Evolutionary conservation across 2,329 filamentous ascomycete species (phyloP).

Genomic region (Aspergillus eucalypticola): DNA sequence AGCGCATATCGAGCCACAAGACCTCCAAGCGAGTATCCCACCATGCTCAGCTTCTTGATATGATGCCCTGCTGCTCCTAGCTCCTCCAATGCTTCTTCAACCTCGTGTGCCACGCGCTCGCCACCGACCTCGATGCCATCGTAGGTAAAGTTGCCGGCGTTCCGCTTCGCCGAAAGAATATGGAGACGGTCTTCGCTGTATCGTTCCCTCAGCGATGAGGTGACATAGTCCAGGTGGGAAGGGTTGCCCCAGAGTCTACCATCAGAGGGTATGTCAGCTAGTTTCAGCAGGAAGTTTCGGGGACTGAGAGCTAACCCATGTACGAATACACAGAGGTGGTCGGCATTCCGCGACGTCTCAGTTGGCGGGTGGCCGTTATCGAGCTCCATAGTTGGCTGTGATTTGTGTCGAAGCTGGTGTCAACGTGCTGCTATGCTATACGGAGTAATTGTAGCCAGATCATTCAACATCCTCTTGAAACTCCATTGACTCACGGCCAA

Average conservation of each 20-base stretch:
- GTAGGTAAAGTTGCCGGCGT: constrained; percentile 61
- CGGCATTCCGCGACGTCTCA: constrained; percentile 29
- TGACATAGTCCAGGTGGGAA: constrained; percentile 58
- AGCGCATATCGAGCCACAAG: constrained; percentile 83
- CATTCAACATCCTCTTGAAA: neutral
- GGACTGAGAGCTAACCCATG: constrained; percentile 53
- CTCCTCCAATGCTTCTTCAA: constrained; percentile 59
- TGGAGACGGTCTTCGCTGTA: constrained; percentile 55
- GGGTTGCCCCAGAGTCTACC: constrained; percentile 62
- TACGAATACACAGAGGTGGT: constrained; percentile 63
- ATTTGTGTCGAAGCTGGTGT: neutral
- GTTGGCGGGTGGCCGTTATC: constrained; percentile 5
- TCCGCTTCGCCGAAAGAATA: constrained; percentile 58
- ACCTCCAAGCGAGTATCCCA: constrained; percentile 88
- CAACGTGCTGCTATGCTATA: neutral
- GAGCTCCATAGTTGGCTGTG: constrained; percentile 9
- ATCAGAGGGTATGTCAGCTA: neutral
- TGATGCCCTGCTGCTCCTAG: constrained; percentile 63
- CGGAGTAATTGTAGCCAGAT: neutral
- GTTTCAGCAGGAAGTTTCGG: neutral
- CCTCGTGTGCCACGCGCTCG: constrained; percentile 64
- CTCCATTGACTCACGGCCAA: neutral
- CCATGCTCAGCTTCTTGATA: constrained; percentile 79
- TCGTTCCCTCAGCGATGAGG: constrained; percentile 52
- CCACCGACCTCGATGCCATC: constrained; percentile 70